Base-by-base conservation (phyloP, 768 basidiomycete species). In the Amanita jacksonii region DNA sequence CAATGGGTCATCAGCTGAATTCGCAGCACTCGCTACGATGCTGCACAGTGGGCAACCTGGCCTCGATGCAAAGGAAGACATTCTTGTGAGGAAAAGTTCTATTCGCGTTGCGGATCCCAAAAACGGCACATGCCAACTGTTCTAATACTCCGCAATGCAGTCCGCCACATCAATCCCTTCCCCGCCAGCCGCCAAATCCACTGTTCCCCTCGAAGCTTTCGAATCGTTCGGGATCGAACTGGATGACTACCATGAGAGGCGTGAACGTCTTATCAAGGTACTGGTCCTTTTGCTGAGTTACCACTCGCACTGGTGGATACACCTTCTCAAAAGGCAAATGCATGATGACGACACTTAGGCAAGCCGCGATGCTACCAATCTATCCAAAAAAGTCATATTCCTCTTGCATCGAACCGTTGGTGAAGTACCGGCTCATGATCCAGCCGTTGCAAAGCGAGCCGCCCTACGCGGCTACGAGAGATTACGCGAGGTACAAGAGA, bases 351-450 rank as follows among this genome's bases (percentile, higher is more conserved):
- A 33, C 25, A 24, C 18, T 10, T 59, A 89, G 86, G 72, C 76
- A 30, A 83, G 80, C 57, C 80, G 94, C 27, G 92, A 96, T 62
- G 75, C 90, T 40, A 97, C 93, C 19, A 86, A 81, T 52, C 70
- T 86, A 27, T 90, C 91, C 41, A 99, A 99, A 62, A 93, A 89
- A 63, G 70, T 80, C 51, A 97, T 99, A 50, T 98, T 98, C 58
- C 78, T 89, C 31, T 70, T 97, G 3, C 94, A 97, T 56, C 83
- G 91, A 39, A 65, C 81, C 47, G 59, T 65, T 3, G 54, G 58
- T 52, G 69, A 69, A 40, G 57, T 62, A 27, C 49, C 60, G 16
- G 48, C 30, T 38, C 39, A 43, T 40, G 47, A 52, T n/a, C 18
- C 57, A 32, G 62, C 65, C 47, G 51, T 53, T 5, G 62, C 67